Evolutionary conservation across 176 grass and related monocot genomes (phyloP).

Genomic region (Secale cereale): DNA sequence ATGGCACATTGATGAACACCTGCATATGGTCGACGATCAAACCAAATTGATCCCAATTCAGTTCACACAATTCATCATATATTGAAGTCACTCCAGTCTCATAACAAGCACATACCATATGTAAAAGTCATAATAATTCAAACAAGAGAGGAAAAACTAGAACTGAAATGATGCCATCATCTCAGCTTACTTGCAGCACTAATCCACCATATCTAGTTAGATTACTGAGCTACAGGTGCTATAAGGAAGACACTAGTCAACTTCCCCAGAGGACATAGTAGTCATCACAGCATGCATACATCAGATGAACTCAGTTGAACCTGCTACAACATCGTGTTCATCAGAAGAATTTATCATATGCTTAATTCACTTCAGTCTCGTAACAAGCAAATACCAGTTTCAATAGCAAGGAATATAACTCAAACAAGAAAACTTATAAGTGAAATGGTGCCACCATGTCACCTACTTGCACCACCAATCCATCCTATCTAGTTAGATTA

Average conservation of each 20-base stretch:
- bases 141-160: background rate
- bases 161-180: background rate
- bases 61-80: background rate
- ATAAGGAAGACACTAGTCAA: background rate
- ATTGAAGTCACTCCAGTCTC: background rate
- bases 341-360: background rate
- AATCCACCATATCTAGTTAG: background rate
- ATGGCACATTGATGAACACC: conserved; percentile 97
- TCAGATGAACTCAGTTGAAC: background rate
- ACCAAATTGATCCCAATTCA: conserved; percentile 10
- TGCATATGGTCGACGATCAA: conserved; percentile 13
- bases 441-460: background rate
- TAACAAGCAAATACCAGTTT: background rate
- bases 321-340: background rate
- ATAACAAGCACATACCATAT: background rate
- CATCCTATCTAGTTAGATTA: background rate
- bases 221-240: background rate
- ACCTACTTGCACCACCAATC: conserved; percentile 8
- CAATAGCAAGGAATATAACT: background rate
- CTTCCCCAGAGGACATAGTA: background rate
- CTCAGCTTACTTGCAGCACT: background rate
- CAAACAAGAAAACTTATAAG: background rate
- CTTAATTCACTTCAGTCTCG: background rate
- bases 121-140: background rate
- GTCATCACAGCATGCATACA: background rate